Evolutionary conservation across 1,284 basidiomycete species (phyloP).

Genomic region (Tilletia indica): DNA sequence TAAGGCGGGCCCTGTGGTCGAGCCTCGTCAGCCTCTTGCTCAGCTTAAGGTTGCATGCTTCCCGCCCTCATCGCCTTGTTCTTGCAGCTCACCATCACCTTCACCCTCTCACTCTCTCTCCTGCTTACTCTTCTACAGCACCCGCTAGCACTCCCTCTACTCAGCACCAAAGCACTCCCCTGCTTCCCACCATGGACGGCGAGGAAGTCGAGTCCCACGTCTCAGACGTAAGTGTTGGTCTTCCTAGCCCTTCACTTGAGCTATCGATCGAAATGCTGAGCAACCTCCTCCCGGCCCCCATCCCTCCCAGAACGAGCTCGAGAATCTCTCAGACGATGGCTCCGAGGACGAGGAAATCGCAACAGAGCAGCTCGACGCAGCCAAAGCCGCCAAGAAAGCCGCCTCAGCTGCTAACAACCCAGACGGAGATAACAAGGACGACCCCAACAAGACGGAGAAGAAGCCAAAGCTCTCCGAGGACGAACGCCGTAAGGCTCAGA

Average conservation of each 20-base stretch:
- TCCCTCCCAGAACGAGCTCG: neutral
- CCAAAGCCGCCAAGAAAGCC: neutral
- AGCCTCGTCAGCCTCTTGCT: too few relatives aligned
- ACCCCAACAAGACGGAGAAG: slow-evolving; percentile 16
- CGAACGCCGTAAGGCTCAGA: neutral
- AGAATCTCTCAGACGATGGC: neutral
- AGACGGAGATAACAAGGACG: neutral
- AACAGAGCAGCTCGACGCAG: slow-evolving; percentile 3
- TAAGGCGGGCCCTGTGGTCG: too few relatives aligned
- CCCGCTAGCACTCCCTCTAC: neutral
- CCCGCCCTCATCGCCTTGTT: too few relatives aligned
- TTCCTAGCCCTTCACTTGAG: neutral
- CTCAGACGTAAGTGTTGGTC: neutral
- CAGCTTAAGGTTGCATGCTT: too few relatives aligned
- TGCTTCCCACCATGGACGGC: slow-evolving; percentile 1
- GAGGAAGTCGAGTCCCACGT: slow-evolving; percentile 11
- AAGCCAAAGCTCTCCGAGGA: neutral
- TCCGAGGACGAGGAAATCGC: slow-evolving; percentile 10
- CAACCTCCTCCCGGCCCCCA: neutral
- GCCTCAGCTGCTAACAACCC: neutral
- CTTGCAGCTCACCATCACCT: too few relatives aligned
- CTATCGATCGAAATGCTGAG: neutral
- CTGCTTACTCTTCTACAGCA: too few relatives aligned
- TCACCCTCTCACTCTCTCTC: too few relatives aligned
- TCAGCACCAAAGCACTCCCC: neutral